Evolutionary conservation across 192 early-diverging fungal genomes (phyloP).

Genomic region (Coemansia guatemalensis): DNA sequence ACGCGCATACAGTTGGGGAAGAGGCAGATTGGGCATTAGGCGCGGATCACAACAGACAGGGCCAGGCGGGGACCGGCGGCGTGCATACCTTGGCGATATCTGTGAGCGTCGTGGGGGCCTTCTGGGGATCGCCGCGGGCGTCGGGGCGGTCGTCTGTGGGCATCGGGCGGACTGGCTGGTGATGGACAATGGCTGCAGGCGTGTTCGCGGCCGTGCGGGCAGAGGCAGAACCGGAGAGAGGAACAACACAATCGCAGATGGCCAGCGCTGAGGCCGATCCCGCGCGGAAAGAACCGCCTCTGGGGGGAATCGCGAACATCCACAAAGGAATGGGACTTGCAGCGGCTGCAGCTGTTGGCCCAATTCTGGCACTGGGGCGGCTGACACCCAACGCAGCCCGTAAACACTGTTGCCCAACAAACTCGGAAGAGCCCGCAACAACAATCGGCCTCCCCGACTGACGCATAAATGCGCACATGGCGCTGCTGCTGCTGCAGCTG

Average conservation of each 20-base stretch:
- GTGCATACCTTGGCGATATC: constrained; percentile 36
- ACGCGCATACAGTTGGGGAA: constrained; percentile 11
- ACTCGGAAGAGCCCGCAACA: constrained; percentile 5
- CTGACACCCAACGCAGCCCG: background rate
- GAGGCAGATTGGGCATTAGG: background rate
- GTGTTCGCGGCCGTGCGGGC: background rate
- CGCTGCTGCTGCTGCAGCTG: too few species aligned
- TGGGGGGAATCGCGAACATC: background rate
- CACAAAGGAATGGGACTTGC: background rate
- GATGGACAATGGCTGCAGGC: background rate
- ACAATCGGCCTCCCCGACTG: constrained; percentile 9
- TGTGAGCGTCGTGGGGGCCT: constrained; percentile 19
- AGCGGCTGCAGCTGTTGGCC: background rate
- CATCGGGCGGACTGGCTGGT: background rate
- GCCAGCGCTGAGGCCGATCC: background rate
- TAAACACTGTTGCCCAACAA: constrained; percentile 1
- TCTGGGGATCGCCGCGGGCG: constrained; percentile 17
- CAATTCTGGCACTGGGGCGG: background rate
- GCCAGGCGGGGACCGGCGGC: too few species aligned
- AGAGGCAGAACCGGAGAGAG: background rate
- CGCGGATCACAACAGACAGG: constrained; percentile 12
- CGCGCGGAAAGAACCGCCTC: background rate
- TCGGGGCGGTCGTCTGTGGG: constrained; percentile 17
- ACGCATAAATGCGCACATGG: constrained; percentile 28
- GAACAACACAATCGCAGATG: background rate